A percentile compares a stretch with the other conserved stretches of the same genome.
phyloP scores from a whole-genome alignment of 169 alveolate genomes.

The Cryptosporidium xiaoi region DNA sequence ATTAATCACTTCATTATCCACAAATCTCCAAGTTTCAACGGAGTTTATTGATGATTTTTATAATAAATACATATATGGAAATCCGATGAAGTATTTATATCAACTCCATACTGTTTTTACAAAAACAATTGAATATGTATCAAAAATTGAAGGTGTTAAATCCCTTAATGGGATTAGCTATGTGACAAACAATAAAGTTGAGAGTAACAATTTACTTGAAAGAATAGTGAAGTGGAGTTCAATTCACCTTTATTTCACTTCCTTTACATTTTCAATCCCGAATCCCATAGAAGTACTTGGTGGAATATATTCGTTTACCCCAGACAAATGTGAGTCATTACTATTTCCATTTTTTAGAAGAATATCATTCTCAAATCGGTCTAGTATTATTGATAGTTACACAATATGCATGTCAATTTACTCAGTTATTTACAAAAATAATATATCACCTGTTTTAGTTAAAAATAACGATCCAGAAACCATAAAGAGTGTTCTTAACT shows the following conservation, averaged over 20 bases:
- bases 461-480: slow-evolving; percentile 9
- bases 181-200: neutral
- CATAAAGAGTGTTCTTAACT: slow-evolving; percentile 18
- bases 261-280: slow-evolving; percentile 53
- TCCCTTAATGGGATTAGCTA: neutral
- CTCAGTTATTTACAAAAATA: slow-evolving; percentile 11
- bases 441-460: slow-evolving; percentile 48
- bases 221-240: slow-evolving; percentile 64
- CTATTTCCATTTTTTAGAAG: slow-evolving; percentile 44
- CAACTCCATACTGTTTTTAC: neutral
- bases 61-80: slow-evolving; percentile 28
- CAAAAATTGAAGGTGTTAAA: neutral
- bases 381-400: slow-evolving; percentile 59
- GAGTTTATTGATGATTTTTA: slow-evolving; percentile 10
- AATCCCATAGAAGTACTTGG: slow-evolving; percentile 51
- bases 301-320: slow-evolving; percentile 55
- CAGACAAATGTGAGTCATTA: slow-evolving; percentile 61
- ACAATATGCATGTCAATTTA: slow-evolving; percentile 52
- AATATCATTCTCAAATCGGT: slow-evolving; percentile 35
- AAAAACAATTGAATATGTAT: slow-evolving; percentile 7
- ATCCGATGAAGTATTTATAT: slow-evolving; percentile 43
- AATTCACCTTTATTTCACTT: slow-evolving; percentile 43
- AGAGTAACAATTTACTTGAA: slow-evolving; percentile 20
- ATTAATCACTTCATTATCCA: slow-evolving; percentile 1
- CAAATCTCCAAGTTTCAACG: neutral